Evolutionary conservation across 192 early-diverging fungal species (phyloP).

Genomic region (Endogone sp.): DNA sequence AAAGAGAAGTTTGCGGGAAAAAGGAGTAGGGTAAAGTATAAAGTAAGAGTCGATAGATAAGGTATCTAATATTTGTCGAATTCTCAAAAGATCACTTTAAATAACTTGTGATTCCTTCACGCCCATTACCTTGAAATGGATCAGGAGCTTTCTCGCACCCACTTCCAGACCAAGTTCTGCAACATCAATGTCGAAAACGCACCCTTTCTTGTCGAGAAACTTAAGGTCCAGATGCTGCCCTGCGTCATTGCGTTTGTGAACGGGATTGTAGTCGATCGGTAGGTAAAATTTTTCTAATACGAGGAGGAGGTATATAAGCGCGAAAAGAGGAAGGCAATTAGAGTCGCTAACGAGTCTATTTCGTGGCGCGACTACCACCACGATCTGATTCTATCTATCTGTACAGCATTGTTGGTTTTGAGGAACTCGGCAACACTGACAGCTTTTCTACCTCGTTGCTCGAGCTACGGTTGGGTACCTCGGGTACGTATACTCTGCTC

Average conservation of each 20-base stretch:
- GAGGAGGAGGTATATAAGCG: background rate
- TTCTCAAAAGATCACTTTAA: background rate
- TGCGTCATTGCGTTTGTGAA: constrained; percentile 79
- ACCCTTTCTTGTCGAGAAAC: constrained; percentile 88
- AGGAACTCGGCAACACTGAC: constrained; percentile 88
- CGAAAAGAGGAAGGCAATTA: background rate
- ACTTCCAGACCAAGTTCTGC: constrained; percentile 84
- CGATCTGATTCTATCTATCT: too few species aligned
- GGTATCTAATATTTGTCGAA: background rate
- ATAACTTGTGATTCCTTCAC: too few species aligned
- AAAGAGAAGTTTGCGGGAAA: background rate
- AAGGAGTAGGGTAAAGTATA: background rate
- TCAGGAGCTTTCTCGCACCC: constrained; percentile 61
- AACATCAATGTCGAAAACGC: constrained; percentile 85
- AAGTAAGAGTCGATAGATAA: too few species aligned
- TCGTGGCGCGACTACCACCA: too few species aligned
- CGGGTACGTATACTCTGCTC: constrained; percentile 9
- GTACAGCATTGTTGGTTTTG: constrained; percentile 83
- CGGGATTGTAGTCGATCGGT: constrained; percentile 71
- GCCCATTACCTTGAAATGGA: constrained; percentile 15
- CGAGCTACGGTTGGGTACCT: constrained; percentile 51
- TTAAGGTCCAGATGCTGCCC: constrained; percentile 84
- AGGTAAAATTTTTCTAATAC: constrained; percentile 11
- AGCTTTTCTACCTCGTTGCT: constrained; percentile 73
- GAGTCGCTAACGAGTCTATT: too few species aligned